Evolutionary conservation across 2,329 filamentous ascomycete species (phyloP).

Genomic region (Helotiales sp.): DNA sequence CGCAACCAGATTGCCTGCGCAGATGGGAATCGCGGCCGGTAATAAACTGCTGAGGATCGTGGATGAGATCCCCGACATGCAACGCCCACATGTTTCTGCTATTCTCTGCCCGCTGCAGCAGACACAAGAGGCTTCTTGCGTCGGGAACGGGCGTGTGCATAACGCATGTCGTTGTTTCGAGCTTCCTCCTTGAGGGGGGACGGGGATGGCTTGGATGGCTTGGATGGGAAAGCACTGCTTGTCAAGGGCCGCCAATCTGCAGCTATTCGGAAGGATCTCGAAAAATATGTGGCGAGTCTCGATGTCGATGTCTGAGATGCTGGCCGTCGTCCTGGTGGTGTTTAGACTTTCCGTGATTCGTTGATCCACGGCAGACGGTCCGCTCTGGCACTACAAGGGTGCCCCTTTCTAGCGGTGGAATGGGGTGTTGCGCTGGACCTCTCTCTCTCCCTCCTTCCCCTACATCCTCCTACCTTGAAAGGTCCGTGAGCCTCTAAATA

Average conservation of each 20-base stretch:
- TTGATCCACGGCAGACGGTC: neutral
- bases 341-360: neutral
- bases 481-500: slow-evolving; percentile 8
- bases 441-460: neutral
- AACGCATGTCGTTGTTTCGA: neutral
- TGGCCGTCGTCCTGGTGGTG: neutral
- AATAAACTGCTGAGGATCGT: no score
- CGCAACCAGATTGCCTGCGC: no score
- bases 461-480: slow-evolving; percentile 1
- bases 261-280: slow-evolving; percentile 1
- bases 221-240: neutral
- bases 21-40: no score
- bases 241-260: neutral
- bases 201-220: no score
- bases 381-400: neutral
- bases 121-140: neutral
- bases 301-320: neutral
- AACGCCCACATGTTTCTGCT: neutral
- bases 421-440: no score
- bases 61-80: no score
- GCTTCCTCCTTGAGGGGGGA: no score
- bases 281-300: neutral
- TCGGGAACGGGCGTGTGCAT: neutral
- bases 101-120: neutral
- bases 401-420: no score